Percentiles rank a stretch among this genome's conserved stretches.
Conservation (phyloP, 163 green algal species). For the Prototheca wickerhamii region DNA sequence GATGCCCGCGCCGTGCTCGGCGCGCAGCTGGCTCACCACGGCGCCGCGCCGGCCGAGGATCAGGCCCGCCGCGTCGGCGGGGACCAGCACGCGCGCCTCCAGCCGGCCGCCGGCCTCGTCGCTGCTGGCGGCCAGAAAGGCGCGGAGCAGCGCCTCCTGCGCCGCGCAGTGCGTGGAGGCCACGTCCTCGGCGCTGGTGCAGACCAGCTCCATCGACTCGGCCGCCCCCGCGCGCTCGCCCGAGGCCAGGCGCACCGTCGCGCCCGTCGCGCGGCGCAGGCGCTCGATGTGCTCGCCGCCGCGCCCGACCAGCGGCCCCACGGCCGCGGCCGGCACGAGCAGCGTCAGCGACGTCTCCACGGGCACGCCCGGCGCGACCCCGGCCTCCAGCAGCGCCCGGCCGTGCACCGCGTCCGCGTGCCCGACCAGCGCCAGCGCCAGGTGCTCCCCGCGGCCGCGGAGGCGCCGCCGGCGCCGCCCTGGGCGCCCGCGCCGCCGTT, state of each 20-base stretch:
- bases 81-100: not conserved
- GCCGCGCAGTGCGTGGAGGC: not conserved
- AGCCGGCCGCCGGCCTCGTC: not conserved
- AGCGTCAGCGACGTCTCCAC: not conserved
- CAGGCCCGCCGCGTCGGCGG: not conserved
- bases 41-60: slow-evolving; percentile 22
- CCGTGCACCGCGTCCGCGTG: not conserved
- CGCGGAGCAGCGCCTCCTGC: slow-evolving; percentile 1
- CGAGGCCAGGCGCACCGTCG: not conserved
- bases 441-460: no score
- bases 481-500: no score
- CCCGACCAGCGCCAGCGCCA: no score
- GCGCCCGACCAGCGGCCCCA: not conserved
- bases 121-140: not conserved
- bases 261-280: no score
- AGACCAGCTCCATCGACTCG: not conserved
- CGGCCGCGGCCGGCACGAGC: not conserved
- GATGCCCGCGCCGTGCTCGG: slow-evolving; percentile 18
- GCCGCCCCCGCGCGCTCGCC: not conserved
- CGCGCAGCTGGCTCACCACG: slow-evolving; percentile 23
- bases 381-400: no score
- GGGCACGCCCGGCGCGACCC: not conserved
- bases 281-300: no score
- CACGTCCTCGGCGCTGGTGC: not conserved
- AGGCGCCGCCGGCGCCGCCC: no score